Evolutionary conservation across 2,329 filamentous ascomycete species (phyloP), one percentile per base, ranked within the genome.

Genomic region (Exophiala spinifera): DNA sequence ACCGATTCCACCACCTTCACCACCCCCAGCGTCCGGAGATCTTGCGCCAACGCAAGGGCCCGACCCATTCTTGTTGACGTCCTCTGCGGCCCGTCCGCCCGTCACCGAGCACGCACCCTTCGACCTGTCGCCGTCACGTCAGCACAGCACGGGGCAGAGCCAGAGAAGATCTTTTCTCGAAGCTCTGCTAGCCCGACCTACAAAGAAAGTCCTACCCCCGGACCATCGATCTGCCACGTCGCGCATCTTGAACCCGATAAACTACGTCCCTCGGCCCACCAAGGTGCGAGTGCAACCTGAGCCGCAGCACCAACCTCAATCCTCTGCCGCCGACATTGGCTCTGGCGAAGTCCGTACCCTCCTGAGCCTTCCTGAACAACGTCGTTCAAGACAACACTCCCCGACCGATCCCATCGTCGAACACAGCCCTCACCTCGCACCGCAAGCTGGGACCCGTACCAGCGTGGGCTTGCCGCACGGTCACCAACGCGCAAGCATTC

Each of bases 191-290:
- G 59, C 54, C 11, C 55, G 61, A 11, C 60, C 60, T 46, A 39
- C 36, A 3, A 61, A 62, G 43, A 52, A 46, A 34, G 49, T 49
- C 49, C 48, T 56, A 20, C 54, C 53, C 28, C 52, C 54, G 13
- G 55, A 62, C 45, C 51, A 48, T 23, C 60, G 60, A 14, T 65
- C 70, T 28, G 72, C 76, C 51, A 72, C 77, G 31, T 76, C 79
- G 50, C 75, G 80, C 53, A 76, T 84, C 57, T 82, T 81, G 71
- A 84, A 84, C 66, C 82, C 82, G 34, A 75, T 82, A 64, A 84
- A 85, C 65, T 77, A 80, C 69, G 79, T 82, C 45, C 82, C 80
- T 37, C 78, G 79, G 55, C 70, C 72, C 28, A 78, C 77, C 45
- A 76, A 76, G 52, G 68, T 79, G 34, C 72, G 72, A 17, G 62